These are phyloP conservation scores for Malus hybrid DNA, from an alignment of 331 rosid genomes.

Conservation along the genomic window DNA sequence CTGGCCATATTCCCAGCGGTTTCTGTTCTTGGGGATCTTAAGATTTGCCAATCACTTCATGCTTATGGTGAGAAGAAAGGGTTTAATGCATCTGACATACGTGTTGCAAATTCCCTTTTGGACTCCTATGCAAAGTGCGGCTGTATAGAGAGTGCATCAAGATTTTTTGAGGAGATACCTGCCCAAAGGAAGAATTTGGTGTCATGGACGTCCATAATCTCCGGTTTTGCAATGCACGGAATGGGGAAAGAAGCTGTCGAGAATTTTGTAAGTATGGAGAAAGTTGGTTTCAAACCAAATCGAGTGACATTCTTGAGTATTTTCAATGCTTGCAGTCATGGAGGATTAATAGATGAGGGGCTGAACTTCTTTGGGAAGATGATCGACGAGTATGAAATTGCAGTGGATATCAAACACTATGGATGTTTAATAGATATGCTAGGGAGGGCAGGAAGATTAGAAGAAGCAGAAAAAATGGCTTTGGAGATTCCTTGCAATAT, in stretches of 20 bases:
- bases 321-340: slow-evolving; percentile 75
- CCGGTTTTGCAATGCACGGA: slow-evolving; percentile 39
- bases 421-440: slow-evolving; percentile 73
- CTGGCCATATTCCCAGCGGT: slow-evolving; percentile 57
- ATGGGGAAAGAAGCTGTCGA: slow-evolving; percentile 63
- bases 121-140: slow-evolving; percentile 78
- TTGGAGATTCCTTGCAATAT: slow-evolving; percentile 49
- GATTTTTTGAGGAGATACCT: slow-evolving; percentile 45
- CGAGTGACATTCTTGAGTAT: slow-evolving; percentile 54
- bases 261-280: slow-evolving; percentile 50
- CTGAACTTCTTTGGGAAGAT: slow-evolving; percentile 41
- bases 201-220: slow-evolving; percentile 65
- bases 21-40: slow-evolving; percentile 52
- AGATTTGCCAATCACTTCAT: slow-evolving; percentile 51
- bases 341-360: slow-evolving; percentile 77
- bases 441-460: slow-evolving; percentile 72
- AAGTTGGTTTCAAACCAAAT: slow-evolving; percentile 55
- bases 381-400: slow-evolving; percentile 37
- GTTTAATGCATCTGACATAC: slow-evolving; percentile 43
- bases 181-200: slow-evolving; percentile 51
- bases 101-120: slow-evolving; percentile 51
- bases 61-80: slow-evolving; percentile 64
- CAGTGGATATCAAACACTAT: slow-evolving; percentile 60
- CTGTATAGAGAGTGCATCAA: slow-evolving; percentile 47
- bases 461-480: slow-evolving; percentile 70